Evolutionary conservation across 129 eudicot genomes (phyloP), one percentile per base, ranked within the genome.

Genomic region (Flaveria sonorensis): DNA sequence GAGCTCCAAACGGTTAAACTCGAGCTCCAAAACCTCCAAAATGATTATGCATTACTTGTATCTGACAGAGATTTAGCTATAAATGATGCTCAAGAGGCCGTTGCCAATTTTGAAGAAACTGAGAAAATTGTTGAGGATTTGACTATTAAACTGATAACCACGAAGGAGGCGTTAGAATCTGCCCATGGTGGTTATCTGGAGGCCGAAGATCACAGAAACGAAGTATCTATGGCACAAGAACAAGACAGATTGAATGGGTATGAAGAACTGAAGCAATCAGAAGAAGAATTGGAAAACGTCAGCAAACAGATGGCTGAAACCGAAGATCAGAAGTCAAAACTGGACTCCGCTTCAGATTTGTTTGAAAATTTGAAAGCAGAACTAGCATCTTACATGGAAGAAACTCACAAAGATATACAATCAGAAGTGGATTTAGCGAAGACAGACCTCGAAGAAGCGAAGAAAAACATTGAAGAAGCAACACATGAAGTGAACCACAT

Each of bases 151-250:
- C 81, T 92, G 50, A 87, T 92, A 16, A 79, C 94, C 2, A 82
- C 88, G 4, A 92, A 90, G 76, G 96, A 92, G 18, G 71, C 89
- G 3, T 79, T 92, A 69, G 96, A 92, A 68, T 86, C 94, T 0
- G 92, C 90, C 2, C 98, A 90, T n/a, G 94, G 95, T 21, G 85
- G 89, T 3, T 94, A 90, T 81, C 16, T 92, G 67, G 98, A 92
- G 79, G 96, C 92, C 2, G 95, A 92, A 79, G 98, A 92, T 23
- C 88, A 86, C 16, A 82, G 96, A 53, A 81, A 82, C 8, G 94
- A 87, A 82, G 87, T 79, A n/a, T 74, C 77, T 21, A 79, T 89
- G 88, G 92, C 81, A 6, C 85, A 73, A 73, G 97, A 89, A 21
- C 84, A 92, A 77, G 94, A 92, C 10, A 46, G 23, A n/a, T 79